Conservation (phyloP, 306 rosid species). For the Quercus cerris region DNA sequence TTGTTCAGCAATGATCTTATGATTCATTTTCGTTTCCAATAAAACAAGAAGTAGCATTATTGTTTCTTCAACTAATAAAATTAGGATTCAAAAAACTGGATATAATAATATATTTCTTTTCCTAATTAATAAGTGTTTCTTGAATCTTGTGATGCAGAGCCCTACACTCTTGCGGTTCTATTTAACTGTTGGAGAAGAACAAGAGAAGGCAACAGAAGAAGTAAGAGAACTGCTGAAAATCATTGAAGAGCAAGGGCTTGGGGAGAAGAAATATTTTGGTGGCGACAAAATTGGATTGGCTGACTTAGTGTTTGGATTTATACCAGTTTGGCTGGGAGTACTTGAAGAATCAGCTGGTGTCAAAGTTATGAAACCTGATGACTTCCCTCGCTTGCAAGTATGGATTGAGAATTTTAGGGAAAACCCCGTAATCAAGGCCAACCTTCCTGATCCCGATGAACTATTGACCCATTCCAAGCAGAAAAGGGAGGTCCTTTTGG, state of each 20-base stretch:
- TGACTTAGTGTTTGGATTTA: slow-evolving; percentile 20
- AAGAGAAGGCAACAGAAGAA: slow-evolving; percentile 1
- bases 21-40: too few species aligned
- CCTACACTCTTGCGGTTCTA: not conserved
- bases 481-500: not conserved
- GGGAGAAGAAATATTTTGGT: slow-evolving; percentile 19
- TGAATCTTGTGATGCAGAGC: not conserved
- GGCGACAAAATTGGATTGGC: slow-evolving; percentile 25
- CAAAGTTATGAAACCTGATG: slow-evolving; percentile 6
- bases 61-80: too few species aligned
- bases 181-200: not conserved
- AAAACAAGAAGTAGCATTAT: too few species aligned
- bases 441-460: slow-evolving; percentile 15
- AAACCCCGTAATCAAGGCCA: slow-evolving; percentile 21
- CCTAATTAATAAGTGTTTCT: too few species aligned
- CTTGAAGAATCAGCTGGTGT: slow-evolving; percentile 9
- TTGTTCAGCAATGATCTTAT: too few species aligned
- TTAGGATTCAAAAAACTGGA: too few species aligned
- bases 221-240: slow-evolving; percentile 1
- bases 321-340: slow-evolving; percentile 16
- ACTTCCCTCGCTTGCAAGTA: slow-evolving; percentile 15
- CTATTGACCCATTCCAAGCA: not conserved
- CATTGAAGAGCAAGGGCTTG: slow-evolving; percentile 12
- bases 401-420: slow-evolving; percentile 20
- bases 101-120: too few species aligned